A percentile compares a stretch with the other conserved stretches of the same genome.
Conservation (phyloP, 371 early-diverging fungal species). For the Rhizomucor pusillus region DNA sequence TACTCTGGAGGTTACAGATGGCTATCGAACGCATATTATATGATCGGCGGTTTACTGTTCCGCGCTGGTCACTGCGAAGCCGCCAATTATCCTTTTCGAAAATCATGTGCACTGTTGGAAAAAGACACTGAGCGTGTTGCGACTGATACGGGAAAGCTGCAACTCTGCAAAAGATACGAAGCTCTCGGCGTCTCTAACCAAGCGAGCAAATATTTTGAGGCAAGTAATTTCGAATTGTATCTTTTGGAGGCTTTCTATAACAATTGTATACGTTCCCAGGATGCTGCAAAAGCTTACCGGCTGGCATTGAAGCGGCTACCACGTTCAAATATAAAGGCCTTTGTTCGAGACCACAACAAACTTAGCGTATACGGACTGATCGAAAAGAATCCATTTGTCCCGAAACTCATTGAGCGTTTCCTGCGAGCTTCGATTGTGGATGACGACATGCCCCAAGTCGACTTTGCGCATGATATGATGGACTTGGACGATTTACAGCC, state of each 20-base stretch:
- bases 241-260: background rate
- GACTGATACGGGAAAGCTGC: conserved; percentile 24
- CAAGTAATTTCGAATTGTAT: background rate
- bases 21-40: conserved; percentile 34
- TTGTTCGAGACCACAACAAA: conserved; percentile 20
- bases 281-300: conserved; percentile 27
- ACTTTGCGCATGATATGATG: conserved; percentile 27
- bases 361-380: conserved; percentile 22
- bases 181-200: conserved; percentile 33
- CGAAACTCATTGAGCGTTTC: conserved; percentile 42
- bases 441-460: conserved; percentile 13
- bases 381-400: conserved; percentile 24
- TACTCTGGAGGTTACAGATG: conserved; percentile 33
- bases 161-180: conserved; percentile 45
- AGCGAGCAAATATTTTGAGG: conserved; percentile 27
- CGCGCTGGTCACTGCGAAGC: conserved; percentile 14
- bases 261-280: background rate
- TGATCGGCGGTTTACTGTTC: conserved; percentile 31
- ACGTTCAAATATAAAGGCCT: conserved; percentile 17
- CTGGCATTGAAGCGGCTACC: conserved; percentile 33
- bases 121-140: conserved; percentile 20
- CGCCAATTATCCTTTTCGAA: conserved; percentile 37
- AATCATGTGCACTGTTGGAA: conserved; percentile 33
- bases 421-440: conserved; percentile 30
- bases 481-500: conserved; percentile 9